Evolutionary conservation across 2,329 filamentous ascomycete genomes (phyloP), one percentile per base, ranked within the genome.

Genomic region (Eutypella sp.): DNA sequence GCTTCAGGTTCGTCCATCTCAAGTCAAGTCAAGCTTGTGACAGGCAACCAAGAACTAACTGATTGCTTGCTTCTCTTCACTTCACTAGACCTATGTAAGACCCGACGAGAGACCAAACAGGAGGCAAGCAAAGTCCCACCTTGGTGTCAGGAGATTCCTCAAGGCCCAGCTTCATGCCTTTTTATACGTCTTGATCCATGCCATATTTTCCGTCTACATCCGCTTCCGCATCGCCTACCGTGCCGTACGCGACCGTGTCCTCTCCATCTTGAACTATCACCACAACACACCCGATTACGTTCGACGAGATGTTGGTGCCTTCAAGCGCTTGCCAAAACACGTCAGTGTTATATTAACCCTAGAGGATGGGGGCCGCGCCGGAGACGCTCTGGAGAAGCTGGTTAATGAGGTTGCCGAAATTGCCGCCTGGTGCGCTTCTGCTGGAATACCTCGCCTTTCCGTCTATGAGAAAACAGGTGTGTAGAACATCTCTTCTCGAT

Each of bases 231-330:
- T 89, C 62, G 81, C 82, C 45, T 93, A 89, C 70, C 85, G 92
- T 64, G 80, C 85, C 8, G 76, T 95, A 41, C 74, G 82, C 55
- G 87, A 93, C 64, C 84, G 87, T 48, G 72, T 92, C 52, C 80
- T 89, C 44, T 87, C 89, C 9, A 79, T 97, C 50, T 75, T 95
- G 45, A 91, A 92, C 66, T 93, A 99, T 71, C 95, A 99, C 70
- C 93, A 99, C 67, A 87, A 89, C 43, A 95, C 92, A 1, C 93
- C 93, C 7, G 89, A 95, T 63, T 82, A 96, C 62, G 96, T 99
- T 56, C 83, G 85, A 60, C 84, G 86, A 59, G 93, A 99, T 69
- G 85, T 97, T 22, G 82, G 82, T 64, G 76, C 78, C 9, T 68
- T 99, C 47, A 77, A 74, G 47, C 82, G 85, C 57, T 68, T 95